Base-by-base conservation (phyloP, 2,329 filamentous ascomycete genomes). In the Raffaelea ambrosiae region DNA sequence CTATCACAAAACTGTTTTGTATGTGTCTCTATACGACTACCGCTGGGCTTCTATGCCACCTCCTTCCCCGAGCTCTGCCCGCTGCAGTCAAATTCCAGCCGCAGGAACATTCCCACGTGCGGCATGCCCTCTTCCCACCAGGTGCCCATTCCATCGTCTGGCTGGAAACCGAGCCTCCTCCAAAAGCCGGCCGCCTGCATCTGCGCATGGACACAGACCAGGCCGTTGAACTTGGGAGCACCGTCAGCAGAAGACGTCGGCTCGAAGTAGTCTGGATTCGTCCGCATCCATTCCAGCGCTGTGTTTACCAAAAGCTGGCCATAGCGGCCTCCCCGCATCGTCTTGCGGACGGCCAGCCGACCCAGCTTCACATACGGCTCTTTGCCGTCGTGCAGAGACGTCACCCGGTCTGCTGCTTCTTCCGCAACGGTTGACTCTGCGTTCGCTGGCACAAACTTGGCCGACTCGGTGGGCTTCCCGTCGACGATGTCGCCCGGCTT, bases 51-150 rank as follows among this genome's bases (percentile, higher is more conserved):
- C 36, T 18, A 46, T 33, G 22, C 33, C 38, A 46, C 22, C 57
- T 39, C 18, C 3, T 14, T 39, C 19, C 29, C 40, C 20, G 8
- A 14, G 5, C 35, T 9, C 7, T 38, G 5, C 35, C 16, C 41
- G 44, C 11, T 19, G 48, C 18, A 4, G 69, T 59, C n/a, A n/a
- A n/a, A n/a, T n/a, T n/a, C n/a, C 23, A 81, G 51, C 31, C 77
- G 66, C 54, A 64, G 58, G 54, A 78, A 95, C 89, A 96, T 94
- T 51, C 86, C 89, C 18, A 94, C 74, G 69, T 95, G 88, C 54
- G 77, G 72, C 47, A 95, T 91, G 4, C 85, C 87, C 59, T 93
- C 88, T 63, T 96, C 89, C 52, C 74, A 72, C 88, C 89, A 96
- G 29, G 63, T 73, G 1, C 87, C 86, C 77, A 91, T 79, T 10